These are phyloP conservation scores for Geotrichum restrictum DNA, from an alignment of 1,139 yeast genomes.

Conservation along the genomic window DNA sequence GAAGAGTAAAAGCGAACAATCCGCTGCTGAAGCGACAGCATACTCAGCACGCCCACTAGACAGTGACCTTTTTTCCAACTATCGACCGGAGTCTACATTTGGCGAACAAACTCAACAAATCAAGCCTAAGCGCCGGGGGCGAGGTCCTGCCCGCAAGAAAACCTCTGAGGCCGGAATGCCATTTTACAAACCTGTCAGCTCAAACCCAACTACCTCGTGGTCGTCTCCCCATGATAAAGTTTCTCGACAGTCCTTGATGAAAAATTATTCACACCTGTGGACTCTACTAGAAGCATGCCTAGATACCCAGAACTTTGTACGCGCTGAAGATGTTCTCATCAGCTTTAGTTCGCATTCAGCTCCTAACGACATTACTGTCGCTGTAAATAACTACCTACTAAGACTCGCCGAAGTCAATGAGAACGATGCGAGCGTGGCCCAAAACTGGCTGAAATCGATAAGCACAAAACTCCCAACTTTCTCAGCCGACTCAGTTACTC, in stretches of 20 bases:
- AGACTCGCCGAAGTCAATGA: constrained; percentile 43
- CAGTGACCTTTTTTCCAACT: constrained; percentile 2
- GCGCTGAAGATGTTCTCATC: constrained; percentile 66
- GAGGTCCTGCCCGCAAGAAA: constrained; percentile 5
- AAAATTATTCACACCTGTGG: constrained; percentile 63
- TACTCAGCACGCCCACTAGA: neutral
- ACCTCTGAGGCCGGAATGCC: neutral
- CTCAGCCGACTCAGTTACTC: constrained; percentile 34
- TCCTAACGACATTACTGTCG: constrained; percentile 40
- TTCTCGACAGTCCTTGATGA: constrained; percentile 35
- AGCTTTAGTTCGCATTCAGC: constrained; percentile 51
- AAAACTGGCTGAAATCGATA: constrained; percentile 33
- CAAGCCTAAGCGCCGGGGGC: constrained; percentile 9
- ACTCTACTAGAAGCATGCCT: constrained; percentile 77
- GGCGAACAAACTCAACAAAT: neutral
- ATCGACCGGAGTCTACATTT: neutral
- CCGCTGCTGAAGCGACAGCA: neutral
- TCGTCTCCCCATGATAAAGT: constrained; percentile 38
- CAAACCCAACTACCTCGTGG: constrained; percentile 29
- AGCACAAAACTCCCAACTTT: constrained; percentile 30
- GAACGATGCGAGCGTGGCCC: constrained; percentile 32
- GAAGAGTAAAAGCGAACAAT: constrained; percentile 8
- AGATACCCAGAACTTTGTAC: constrained; percentile 58
- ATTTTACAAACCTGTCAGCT: constrained; percentile 5
- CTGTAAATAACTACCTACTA: constrained; percentile 50